These are phyloP conservation scores for Colletotrichum sublineola DNA, from an alignment of 2,329 filamentous ascomycete genomes.

Conservation along the genomic window DNA sequence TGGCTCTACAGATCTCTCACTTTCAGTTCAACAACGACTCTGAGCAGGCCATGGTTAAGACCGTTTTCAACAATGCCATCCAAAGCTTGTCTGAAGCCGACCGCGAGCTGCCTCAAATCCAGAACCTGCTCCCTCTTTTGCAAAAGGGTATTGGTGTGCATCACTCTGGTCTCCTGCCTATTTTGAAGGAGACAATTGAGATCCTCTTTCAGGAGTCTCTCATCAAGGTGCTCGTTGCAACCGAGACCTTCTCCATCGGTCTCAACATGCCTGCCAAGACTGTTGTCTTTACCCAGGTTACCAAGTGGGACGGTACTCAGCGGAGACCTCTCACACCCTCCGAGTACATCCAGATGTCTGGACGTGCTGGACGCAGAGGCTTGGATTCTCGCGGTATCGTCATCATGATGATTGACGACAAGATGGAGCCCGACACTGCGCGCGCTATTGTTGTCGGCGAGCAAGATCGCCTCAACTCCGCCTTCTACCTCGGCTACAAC, in stretches of 20 bases:
- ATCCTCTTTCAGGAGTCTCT: conserved; percentile 98
- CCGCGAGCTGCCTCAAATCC: conserved; percentile 87
- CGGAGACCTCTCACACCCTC: conserved; percentile 90
- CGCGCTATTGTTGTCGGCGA: conserved; percentile 96
- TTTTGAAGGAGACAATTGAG: conserved; percentile 98
- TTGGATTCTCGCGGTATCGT: conserved; percentile 98
- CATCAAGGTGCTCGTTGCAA: conserved; percentile 98
- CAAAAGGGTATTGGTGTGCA: conserved; percentile 96
- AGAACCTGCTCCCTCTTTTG: conserved; percentile 88
- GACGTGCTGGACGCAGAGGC: conserved; percentile 94
- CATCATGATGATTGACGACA: conserved; percentile 99
- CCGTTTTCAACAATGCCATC: conserved; percentile 94
- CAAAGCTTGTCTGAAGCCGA: conserved; percentile 94
- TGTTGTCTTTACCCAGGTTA: conserved; percentile 97
- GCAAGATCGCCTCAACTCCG: conserved; percentile 97
- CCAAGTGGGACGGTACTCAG: conserved; percentile 90
- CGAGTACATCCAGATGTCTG: conserved; percentile 99
- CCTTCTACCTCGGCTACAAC: conserved; percentile 98
- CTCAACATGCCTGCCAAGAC: conserved; percentile 99
- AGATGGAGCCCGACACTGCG: conserved; percentile 94
- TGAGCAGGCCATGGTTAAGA: conserved; percentile 93
- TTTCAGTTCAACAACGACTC: conserved; percentile 96
- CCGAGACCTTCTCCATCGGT: conserved; percentile 98
- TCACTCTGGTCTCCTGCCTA: conserved; percentile 94
- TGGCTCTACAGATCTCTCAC: conserved; percentile 87